These are phyloP conservation scores for Multifurca ochricompacta DNA, from an alignment of 768 basidiomycete species.

Conservation along the genomic window DNA sequence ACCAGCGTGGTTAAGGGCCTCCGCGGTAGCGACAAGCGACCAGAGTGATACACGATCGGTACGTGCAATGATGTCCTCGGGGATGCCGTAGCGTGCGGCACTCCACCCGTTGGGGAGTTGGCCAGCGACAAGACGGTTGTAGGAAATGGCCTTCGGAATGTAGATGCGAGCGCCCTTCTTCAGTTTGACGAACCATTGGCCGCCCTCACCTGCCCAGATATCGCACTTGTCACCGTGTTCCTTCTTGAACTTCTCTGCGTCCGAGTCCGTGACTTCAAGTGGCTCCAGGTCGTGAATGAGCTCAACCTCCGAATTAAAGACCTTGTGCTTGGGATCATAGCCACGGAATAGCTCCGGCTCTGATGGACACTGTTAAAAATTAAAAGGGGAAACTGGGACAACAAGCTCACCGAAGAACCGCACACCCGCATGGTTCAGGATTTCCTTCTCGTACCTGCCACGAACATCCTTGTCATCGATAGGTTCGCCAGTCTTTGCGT, in stretches of 20 bases:
- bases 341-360: conserved; percentile 98
- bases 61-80: conserved; percentile 91
- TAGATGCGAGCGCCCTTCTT: conserved; percentile 94
- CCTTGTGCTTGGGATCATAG: conserved; percentile 95
- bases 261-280: conserved; percentile 84
- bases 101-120: conserved; percentile 98
- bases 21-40: conserved; percentile 90
- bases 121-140: conserved; percentile 90
- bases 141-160: conserved; percentile 92
- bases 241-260: conserved; percentile 91
- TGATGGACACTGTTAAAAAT: conserved; percentile 27
- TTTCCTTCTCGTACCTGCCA: conserved; percentile 90
- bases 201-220: conserved; percentile 83
- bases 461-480: conserved; percentile 98
- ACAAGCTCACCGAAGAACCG: conserved; percentile 71
- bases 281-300: conserved; percentile 95
- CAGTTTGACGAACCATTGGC: conserved; percentile 97
- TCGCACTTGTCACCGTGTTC: conserved; percentile 97
- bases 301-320: conserved; percentile 96
- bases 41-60: conserved; percentile 89
- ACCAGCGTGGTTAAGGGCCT: conserved; percentile 94
- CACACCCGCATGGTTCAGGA: conserved; percentile 84
- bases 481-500: conserved; percentile 85
- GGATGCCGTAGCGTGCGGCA: conserved; percentile 93
- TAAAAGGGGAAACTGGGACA: neutral